phyloP scores from a whole-genome alignment of 768 basidiomycete species.

The Lactarius pseudohatsudake region DNA sequence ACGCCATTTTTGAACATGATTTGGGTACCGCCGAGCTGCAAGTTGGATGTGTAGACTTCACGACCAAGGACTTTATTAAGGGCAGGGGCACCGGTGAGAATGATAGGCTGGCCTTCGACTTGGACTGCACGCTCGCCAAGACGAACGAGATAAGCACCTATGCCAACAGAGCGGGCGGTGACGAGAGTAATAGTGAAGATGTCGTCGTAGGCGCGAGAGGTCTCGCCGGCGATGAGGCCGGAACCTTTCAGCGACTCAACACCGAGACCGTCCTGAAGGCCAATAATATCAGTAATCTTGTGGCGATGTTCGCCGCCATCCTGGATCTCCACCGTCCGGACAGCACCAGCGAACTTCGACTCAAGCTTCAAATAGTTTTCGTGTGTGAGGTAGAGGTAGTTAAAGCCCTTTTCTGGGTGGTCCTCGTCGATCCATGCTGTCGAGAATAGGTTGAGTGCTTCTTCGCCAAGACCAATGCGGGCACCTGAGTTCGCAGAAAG shows the following conservation, averaged over 20 bases:
- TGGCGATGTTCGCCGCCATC: conserved; percentile 84
- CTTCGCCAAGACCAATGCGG: conserved; percentile 93
- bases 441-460: conserved; percentile 82
- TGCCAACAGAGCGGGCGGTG: conserved; percentile 97
- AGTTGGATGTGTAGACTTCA: conserved; percentile 97
- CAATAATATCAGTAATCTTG: conserved; percentile 96
- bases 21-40: conserved; percentile 99
- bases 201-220: conserved; percentile 97
- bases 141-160: conserved; percentile 97
- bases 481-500: conserved; percentile 99
- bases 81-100: conserved; percentile 94
- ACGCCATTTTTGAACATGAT: conserved; percentile 99
- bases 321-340: conserved; percentile 81
- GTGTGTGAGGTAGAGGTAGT: conserved; percentile 92
- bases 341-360: conserved; percentile 76
- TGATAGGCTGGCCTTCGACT: conserved; percentile 99
- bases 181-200: conserved; percentile 99
- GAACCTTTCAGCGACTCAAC: conserved; percentile 96
- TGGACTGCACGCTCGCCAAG: conserved; percentile 97
- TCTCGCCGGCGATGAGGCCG: conserved; percentile 97
- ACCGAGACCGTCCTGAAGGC: conserved; percentile 95
- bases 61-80: conserved; percentile 99
- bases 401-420: conserved; percentile 91
- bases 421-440: conserved; percentile 84
- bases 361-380: conserved; percentile 88